Evolutionary conservation across 192 early-diverging fungal species (phyloP).

Genomic region (Phycomyces blakesleeanus): DNA sequence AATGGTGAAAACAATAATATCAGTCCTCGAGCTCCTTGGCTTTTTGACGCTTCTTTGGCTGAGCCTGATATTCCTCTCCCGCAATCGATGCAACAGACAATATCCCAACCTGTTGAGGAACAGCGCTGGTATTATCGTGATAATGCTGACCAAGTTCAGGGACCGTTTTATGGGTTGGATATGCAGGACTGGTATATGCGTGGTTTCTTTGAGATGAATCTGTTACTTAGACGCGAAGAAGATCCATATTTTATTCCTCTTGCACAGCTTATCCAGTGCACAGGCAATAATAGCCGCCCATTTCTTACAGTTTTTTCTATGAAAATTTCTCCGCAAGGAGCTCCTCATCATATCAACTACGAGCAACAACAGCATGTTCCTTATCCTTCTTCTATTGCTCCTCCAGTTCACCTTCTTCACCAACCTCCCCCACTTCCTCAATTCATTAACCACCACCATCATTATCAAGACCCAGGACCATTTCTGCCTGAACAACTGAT

Average conservation of each 20-base stretch:
- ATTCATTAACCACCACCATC: not conserved
- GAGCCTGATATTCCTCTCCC: too few species aligned
- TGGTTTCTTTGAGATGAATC: not conserved
- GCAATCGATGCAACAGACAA: too few species aligned
- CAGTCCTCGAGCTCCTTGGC: too few species aligned
- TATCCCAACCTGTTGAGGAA: not conserved
- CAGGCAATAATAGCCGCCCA: not conserved
- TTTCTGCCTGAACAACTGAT: not conserved
- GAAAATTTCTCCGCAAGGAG: not conserved
- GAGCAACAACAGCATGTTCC: not conserved
- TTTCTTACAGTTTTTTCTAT: not conserved
- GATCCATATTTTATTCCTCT: not conserved
- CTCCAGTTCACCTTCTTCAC: not conserved
- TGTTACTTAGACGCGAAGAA: not conserved
- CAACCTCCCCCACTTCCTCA: not conserved
- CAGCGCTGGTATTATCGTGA: not conserved
- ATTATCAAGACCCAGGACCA: not conserved
- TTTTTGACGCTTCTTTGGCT: too few species aligned
- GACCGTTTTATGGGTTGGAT: not conserved
- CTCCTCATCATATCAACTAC: not conserved
- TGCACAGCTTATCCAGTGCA: not conserved
- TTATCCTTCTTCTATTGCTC: not conserved
- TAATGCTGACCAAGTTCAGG: not conserved
- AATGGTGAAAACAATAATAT: too few species aligned
- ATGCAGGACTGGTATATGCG: not conserved